Evolutionary conservation across 148 eudicot genomes (phyloP), one percentile per base, ranked within the genome.

Genomic region (Heliosperma pusillum): DNA sequence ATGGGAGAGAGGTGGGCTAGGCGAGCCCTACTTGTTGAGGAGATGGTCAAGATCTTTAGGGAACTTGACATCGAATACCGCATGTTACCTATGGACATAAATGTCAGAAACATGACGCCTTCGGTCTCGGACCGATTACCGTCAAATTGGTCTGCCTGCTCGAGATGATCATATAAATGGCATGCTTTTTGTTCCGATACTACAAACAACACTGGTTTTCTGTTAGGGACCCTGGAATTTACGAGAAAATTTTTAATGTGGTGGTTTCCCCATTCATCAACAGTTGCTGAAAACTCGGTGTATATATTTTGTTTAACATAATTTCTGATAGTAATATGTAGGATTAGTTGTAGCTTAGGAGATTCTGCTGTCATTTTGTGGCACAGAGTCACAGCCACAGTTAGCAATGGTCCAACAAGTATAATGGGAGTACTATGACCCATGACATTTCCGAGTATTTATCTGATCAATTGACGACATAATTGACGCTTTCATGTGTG

Each of bases 21-120:
- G 78, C 84, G 94, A 76, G 87, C 88, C 42, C 82, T 82, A 77
- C 81, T 91, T 24, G 86, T 91, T 0, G 94, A 89, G 80, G 92
- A 91, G 80, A 87, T 91, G 94, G 73, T 91, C 36, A 85, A 82
- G 73, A 78, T 81, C 17, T 86, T 86, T 83, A 80, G 62, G 59
- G 94, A 88, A 36, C 89, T 91, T 0, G 94, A 89, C 55, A 88
- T 91, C 2, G 88, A 91, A 53, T 91, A 91, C 64, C 89, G 89
- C 13, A 77, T 89, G 92, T 76, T 91, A 69, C 93, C 97, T 1
- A 66, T 73, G 33, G 93, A 91, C 3, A 75, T 88, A 44, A 91
- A 91, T 25, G 86, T 91, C 66, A 79, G 90, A 27, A 85, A 80
- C 72, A 72, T 89, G 84, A 86, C 89, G 2, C 76, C 84, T 15